Conservation (phyloP, 164 flowering plant species). For the Magnolia officinalis region DNA sequence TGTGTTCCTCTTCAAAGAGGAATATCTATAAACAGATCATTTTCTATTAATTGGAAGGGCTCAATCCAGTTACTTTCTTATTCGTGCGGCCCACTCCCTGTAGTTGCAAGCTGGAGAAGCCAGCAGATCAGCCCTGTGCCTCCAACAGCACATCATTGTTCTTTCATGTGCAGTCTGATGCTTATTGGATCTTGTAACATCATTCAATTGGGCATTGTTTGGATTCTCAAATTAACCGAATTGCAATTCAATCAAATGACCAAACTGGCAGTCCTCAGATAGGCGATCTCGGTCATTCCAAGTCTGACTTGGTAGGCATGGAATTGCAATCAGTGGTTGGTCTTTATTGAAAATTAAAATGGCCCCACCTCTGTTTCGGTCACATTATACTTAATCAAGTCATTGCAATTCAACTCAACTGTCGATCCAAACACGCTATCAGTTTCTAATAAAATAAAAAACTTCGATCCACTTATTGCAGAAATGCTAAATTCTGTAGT, state of each 20-base stretch:
- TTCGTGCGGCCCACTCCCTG: not conserved
- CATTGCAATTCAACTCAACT: not conserved
- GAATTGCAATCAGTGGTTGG: not conserved
- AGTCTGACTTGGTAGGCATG: not conserved
- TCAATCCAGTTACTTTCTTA: not conserved
- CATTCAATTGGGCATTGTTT: not conserved
- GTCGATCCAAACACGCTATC: not conserved
- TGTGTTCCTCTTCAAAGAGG: not conserved
- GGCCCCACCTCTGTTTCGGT: not conserved
- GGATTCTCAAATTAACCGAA: not conserved
- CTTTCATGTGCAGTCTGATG: not conserved
- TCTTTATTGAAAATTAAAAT: not conserved
- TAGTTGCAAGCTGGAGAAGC: not conserved
- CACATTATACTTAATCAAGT: too few relatives aligned
- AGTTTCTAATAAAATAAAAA: too few relatives aligned
- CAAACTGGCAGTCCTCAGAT: too few relatives aligned
- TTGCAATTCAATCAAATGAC: not conserved
- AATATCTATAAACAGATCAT: not conserved
- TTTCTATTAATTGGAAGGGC: too few relatives aligned
- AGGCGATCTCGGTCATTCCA: not conserved
- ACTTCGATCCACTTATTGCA: not conserved
- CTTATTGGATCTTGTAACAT: not conserved
- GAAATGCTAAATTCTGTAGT: not conserved
- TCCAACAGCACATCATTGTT: not conserved
- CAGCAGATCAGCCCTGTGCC: not conserved